phyloP scores from a whole-genome alignment of 2,329 filamentous ascomycete species.

The Periconia sp. region DNA sequence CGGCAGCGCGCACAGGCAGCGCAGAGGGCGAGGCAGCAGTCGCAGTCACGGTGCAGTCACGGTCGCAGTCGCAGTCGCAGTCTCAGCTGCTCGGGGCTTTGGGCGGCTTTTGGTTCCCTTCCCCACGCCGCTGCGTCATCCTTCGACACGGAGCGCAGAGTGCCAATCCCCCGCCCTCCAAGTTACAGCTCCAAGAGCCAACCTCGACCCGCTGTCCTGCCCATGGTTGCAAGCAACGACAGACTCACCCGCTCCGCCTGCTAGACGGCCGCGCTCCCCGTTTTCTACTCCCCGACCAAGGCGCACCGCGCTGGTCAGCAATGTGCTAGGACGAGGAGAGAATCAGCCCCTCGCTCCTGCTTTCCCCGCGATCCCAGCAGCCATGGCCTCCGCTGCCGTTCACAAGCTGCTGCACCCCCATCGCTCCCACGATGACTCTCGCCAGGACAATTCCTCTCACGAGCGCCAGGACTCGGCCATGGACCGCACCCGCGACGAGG shows the following conservation, averaged over 20 bases:
- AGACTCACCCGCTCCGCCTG: slow-evolving; percentile 25
- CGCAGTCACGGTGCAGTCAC: background rate
- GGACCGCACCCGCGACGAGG: slow-evolving; percentile 52
- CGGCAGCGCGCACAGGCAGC: no score
- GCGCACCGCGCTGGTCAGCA: slow-evolving; percentile 17
- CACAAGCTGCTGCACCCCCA: slow-evolving; percentile 46
- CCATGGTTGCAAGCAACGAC: slow-evolving; percentile 30
- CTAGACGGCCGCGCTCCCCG: slow-evolving; percentile 17
- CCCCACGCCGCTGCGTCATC: slow-evolving; percentile 35
- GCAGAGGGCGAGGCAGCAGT: no score
- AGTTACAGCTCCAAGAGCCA: slow-evolving; percentile 9
- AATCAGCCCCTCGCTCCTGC: slow-evolving; percentile 18
- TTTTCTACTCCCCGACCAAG: slow-evolving; percentile 13
- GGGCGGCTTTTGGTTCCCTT: slow-evolving; percentile 4
- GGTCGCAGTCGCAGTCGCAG: background rate
- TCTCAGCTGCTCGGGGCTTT: background rate
- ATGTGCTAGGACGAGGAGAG: slow-evolving; percentile 20
- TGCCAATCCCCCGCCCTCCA: slow-evolving; percentile 7
- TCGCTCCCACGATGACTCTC: slow-evolving; percentile 30
- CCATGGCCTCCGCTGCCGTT: slow-evolving; percentile 46
- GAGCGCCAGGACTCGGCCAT: slow-evolving; percentile 43
- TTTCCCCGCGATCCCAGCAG: slow-evolving; percentile 16
- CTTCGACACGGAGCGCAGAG: slow-evolving; percentile 8
- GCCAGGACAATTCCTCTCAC: no score
- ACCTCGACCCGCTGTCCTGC: slow-evolving; percentile 12